Evolutionary conservation across 805 yeast genomes (phyloP).

Genomic region (Monosporozyma aerobia): DNA sequence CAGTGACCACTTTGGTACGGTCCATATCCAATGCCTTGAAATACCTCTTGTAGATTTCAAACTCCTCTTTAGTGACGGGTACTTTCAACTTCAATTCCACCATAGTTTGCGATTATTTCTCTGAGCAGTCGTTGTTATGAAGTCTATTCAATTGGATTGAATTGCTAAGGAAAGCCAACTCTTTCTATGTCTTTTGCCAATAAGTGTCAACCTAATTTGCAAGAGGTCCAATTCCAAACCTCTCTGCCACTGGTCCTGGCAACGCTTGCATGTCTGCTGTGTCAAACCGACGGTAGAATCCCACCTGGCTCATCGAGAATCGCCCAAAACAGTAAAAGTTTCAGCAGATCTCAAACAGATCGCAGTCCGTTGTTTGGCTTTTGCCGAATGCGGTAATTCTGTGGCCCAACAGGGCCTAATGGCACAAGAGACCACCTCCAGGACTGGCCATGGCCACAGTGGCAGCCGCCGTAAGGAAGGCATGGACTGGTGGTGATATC

Average conservation of each 20-base stretch:
- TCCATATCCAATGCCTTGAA: conserved; percentile 76
- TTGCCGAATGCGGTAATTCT: background rate
- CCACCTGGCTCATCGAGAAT: background rate
- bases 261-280: background rate
- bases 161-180: background rate
- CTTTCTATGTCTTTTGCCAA: background rate
- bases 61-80: conserved; percentile 62
- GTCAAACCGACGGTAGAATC: background rate
- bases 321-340: background rate
- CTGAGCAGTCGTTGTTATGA: too few species aligned
- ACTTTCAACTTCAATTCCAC: conserved; percentile 18
- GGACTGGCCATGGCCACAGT: background rate
- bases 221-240: background rate
- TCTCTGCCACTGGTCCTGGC: background rate
- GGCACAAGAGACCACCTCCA: too few species aligned
- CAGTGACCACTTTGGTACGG: conserved; percentile 71
- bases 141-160: background rate
- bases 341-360: background rate
- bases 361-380: background rate
- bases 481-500: background rate
- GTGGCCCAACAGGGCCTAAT: background rate
- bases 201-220: too few species aligned
- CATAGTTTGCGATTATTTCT: background rate
- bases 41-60: conserved; percentile 58
- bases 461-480: background rate